A percentile compares a stretch with the other conserved stretches of the same genome.
Evolutionary conservation across 352 stramenopile species (phyloP).

Genomic region (Pythium apleroticum): DNA sequence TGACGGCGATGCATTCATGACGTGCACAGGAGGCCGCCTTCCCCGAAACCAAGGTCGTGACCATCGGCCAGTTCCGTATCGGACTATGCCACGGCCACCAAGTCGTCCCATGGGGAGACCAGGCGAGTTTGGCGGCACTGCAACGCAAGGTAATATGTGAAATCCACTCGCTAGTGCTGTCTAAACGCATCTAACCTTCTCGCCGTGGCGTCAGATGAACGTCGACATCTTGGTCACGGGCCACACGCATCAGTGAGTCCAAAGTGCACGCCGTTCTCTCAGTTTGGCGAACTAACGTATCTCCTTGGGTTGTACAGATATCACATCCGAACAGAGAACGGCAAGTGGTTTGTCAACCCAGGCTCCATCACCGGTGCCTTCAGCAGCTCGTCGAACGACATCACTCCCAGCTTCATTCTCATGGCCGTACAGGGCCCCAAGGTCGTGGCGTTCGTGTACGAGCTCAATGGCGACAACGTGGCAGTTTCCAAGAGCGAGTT

Average conservation of each 20-base stretch:
- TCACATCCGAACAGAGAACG: conserved; percentile 92
- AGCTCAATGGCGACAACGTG: conserved; percentile 83
- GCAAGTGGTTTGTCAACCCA: conserved; percentile 97
- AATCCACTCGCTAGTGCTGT: not conserved
- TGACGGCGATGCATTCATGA: not conserved
- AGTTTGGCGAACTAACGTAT: not conserved
- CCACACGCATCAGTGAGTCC: conserved; percentile 90
- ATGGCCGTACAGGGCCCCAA: conserved; percentile 97
- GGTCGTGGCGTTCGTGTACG: conserved; percentile 97
- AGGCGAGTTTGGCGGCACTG: conserved; percentile 83
- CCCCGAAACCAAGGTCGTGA: conserved; percentile 94
- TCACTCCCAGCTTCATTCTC: conserved; percentile 96
- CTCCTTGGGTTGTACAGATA: conserved; percentile 36
- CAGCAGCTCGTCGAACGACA: conserved; percentile 68
- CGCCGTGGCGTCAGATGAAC: conserved; percentile 76
- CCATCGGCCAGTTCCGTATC: conserved; percentile 96
- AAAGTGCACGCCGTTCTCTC: not conserved
- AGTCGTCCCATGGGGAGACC: conserved; percentile 90
- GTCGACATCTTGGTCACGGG: conserved; percentile 97
- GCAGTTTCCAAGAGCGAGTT: conserved; percentile 91
- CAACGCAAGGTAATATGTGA: conserved; percentile 75
- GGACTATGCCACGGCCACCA: conserved; percentile 98
- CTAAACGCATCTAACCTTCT: not conserved
- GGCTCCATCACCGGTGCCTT: conserved; percentile 97
- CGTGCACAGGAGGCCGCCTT: conserved; percentile 75